Base-by-base conservation (phyloP, 495 filamentous ascomycete genomes). In the Penicillium parvum region DNA sequence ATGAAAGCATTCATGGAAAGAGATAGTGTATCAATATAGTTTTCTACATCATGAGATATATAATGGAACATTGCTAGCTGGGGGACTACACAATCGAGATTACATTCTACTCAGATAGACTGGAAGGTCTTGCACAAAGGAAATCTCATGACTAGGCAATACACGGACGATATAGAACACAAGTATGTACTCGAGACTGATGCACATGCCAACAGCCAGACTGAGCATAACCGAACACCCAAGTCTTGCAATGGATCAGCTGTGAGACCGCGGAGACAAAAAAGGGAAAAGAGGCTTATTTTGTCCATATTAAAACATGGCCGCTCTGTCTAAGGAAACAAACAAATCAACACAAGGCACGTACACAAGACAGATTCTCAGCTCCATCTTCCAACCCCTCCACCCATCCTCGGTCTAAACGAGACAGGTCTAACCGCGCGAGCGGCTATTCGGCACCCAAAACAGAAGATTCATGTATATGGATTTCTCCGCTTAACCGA, bases 401-500 rank as follows among this genome's bases (percentile, higher is more conserved):
- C 37, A 43, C 32, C 43, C 45, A 48, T 40, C 44, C 33, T 53
- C 40, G 43, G 43, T 42, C 48, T 48, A 55, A 61, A 43, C 45
- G 45, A 53, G 37, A 58, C 47, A 53, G 44, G 17, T 14, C 6
- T 44, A 14, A 27, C 43, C 11, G 25, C 14, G 5, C 23, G 19
- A 3, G 32, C 15, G 18, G 34, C 43, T n/a, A n/a, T n/a, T n/a
- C n/a, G n/a, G 34, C 19, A 26, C 21, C 34, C 20, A 21, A 29
- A 18, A 15, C 17, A 34, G 34, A 42, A 21, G 40, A 43, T 43
- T 35, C 15, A 20, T 45, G 21, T 42, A 45, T 44, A 45, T 37
- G 48, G 25, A 32, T 37, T 30, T 51, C 30, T 20, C 56, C 53
- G 53, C 52, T 64, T 72, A 94, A 81, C 88, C 88, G 64, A 94